A percentile compares a stretch with the other conserved stretches of the same genome.
phyloP scores from a whole-genome alignment of 352 stramenopile genomes.

The Phytopythium chamaehyphon region DNA sequence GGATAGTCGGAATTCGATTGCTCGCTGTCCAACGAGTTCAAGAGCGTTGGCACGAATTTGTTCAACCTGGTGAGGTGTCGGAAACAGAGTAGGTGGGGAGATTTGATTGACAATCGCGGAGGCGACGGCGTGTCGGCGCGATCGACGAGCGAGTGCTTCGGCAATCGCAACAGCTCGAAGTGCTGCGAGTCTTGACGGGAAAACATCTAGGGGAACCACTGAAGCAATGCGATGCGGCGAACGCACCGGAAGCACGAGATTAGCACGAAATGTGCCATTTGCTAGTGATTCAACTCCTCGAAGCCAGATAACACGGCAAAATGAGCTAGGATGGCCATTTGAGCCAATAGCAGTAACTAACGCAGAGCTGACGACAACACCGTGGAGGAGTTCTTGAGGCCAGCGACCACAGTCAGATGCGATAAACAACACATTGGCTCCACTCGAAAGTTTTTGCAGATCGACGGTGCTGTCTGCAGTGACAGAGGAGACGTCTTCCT shows the following conservation, averaged over 20 bases:
- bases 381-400: conserved; percentile 56
- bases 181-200: conserved; percentile 45
- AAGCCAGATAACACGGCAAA: conserved; percentile 65
- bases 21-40: conserved; percentile 22
- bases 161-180: conserved; percentile 56
- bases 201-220: conserved; percentile 38
- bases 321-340: conserved; percentile 17
- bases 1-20: conserved; percentile 38
- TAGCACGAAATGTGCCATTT: conserved; percentile 61
- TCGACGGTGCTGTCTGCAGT: too few relatives aligned
- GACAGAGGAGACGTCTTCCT: too few relatives aligned
- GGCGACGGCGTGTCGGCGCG: background rate
- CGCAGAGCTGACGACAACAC: conserved; percentile 19
- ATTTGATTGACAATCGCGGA: background rate
- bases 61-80: conserved; percentile 10
- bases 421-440: conserved; percentile 45
- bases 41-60: conserved; percentile 49
- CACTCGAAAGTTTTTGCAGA: too few relatives aligned
- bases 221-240: conserved; percentile 25
- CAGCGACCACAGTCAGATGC: conserved; percentile 37
- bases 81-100: conserved; percentile 13
- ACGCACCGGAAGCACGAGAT: conserved; percentile 29
- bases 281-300: conserved; percentile 57
- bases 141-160: conserved; percentile 40
- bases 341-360: conserved; percentile 17